Evolutionary conservation across 805 yeast genomes (phyloP).

Genomic region (Yarrowia keelungensis): DNA sequence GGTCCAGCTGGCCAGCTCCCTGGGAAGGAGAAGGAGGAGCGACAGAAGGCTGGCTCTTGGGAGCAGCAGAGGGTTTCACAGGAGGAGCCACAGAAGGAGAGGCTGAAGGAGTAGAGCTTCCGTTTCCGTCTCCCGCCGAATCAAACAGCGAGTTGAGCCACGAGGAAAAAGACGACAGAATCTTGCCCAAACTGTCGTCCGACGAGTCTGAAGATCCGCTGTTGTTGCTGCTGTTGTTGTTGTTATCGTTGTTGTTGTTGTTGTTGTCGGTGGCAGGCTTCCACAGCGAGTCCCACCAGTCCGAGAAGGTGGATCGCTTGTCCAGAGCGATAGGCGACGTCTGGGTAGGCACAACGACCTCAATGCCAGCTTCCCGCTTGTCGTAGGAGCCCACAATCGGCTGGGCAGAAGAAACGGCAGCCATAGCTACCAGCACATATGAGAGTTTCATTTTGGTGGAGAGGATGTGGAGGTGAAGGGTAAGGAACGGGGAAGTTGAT

Average conservation of each 20-base stretch:
- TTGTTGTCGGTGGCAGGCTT: background rate
- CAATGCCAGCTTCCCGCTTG: background rate
- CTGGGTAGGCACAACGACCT: too few relatives aligned
- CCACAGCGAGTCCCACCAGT: conserved; percentile 6
- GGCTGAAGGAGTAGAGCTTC: background rate
- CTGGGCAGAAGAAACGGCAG: background rate
- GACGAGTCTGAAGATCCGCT: background rate
- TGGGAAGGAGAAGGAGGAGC: conserved; percentile 4
- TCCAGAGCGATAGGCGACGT: too few relatives aligned
- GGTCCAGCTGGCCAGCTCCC: conserved; percentile 7
- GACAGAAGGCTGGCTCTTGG: background rate
- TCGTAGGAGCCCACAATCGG: background rate
- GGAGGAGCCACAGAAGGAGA: background rate
- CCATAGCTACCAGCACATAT: background rate
- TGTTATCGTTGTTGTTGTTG: too few relatives aligned
- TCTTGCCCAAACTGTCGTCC: background rate
- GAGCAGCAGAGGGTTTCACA: background rate
- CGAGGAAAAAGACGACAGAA: background rate
- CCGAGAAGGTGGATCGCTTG: background rate
- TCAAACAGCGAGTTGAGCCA: background rate
- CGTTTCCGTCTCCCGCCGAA: background rate
- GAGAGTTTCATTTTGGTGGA: background rate
- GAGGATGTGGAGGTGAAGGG: background rate
- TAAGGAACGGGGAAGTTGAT: background rate
- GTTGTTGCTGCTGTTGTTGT: too few relatives aligned